These are phyloP conservation scores for Tuber aestivum DNA, from an alignment of 495 filamentous ascomycete species.

Conservation along the genomic window DNA sequence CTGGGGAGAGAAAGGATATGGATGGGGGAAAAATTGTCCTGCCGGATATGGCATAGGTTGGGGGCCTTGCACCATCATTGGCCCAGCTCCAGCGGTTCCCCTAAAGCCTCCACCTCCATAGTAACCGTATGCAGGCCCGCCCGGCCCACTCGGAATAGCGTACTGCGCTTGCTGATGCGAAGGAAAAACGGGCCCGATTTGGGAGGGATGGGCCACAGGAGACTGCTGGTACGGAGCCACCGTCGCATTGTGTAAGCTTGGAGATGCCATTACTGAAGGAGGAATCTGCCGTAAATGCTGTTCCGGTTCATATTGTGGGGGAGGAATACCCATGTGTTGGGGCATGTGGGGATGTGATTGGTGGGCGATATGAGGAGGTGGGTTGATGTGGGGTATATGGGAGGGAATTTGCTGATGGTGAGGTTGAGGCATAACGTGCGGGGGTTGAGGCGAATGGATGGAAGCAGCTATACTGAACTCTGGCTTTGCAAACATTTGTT, in stretches of 20 bases:
- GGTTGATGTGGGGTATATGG: constrained; percentile 48
- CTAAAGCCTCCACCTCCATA: constrained; percentile 52
- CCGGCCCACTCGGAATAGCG: constrained; percentile 53
- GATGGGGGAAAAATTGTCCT: constrained; percentile 50
- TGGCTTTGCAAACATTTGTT: constrained; percentile 58
- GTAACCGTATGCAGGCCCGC: constrained; percentile 46
- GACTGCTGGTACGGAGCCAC: constrained; percentile 53
- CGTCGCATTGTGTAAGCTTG: constrained; percentile 54
- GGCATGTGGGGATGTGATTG: constrained; percentile 47
- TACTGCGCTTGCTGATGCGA: constrained; percentile 53
- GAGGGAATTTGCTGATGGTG: constrained; percentile 59
- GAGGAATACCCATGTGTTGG: constrained; percentile 47
- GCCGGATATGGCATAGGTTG: constrained; percentile 53
- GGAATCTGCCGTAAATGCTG: constrained; percentile 65
- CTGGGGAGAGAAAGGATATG: constrained; percentile 59
- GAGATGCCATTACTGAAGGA: constrained; percentile 60
- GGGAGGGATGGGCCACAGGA: constrained; percentile 55
- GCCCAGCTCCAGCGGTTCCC: constrained; percentile 51
- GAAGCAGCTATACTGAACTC: constrained; percentile 44
- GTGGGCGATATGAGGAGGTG: constrained; percentile 50
- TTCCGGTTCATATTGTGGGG: constrained; percentile 56
- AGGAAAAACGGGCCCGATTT: constrained; percentile 51
- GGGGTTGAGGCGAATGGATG: constrained; percentile 53
- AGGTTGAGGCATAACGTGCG: constrained; percentile 50
- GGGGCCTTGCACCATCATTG: constrained; percentile 65